Base-by-base conservation (phyloP, 2,329 filamentous ascomycete genomes). In the Pseudogymnoascus sp. region DNA sequence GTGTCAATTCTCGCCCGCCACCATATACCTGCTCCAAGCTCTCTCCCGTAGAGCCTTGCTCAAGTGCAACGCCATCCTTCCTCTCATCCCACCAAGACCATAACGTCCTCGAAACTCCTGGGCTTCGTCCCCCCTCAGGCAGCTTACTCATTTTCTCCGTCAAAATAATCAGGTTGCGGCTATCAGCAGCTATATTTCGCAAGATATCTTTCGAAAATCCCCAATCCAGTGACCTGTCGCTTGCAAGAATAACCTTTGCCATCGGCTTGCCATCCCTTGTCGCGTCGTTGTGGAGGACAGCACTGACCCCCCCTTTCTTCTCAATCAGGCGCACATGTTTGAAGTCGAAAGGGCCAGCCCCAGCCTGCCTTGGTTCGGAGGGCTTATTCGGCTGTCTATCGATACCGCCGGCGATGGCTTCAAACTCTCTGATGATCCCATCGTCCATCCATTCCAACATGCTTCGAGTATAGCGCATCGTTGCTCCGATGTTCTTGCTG, bases 391-490 rank as follows among this genome's bases (percentile, higher is more conserved):
- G 72, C 66, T 80, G 77, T 64, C 75, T 77, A 6, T 71, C 65
- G 60, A 77, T 75, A n/a, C 69, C 67, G 10, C 69, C 69, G 31
- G 73, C 71, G 59, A 86, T 80, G 12, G 88, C 86, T 73, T 96
- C 92, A 66, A 96, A 95, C 70, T 97, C 93, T 62, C 92, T 87
- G 44, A 96, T 89, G 64, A 99, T 95, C 64, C 87, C 88, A 71
- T 97, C 92, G 72, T 97, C 92, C 92, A 99, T 97, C 94, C 94
- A 99, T 73, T 99, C 94, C 33, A 99, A 80, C 90, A 99, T 96
- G 74, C 93, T 97, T 68, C 92, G 84, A 25, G 93, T 90, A 68
- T 97, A 91, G 61, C 91, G 84, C 81, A 97, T 90, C 0, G 92
- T 96, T 66, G 91, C 92, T 64, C 90, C 88, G 67, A 91, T 89